Evolutionary conservation across 768 basidiomycete genomes (phyloP), one percentile per base, ranked within the genome.

Genomic region (Leccinum broughii): DNA sequence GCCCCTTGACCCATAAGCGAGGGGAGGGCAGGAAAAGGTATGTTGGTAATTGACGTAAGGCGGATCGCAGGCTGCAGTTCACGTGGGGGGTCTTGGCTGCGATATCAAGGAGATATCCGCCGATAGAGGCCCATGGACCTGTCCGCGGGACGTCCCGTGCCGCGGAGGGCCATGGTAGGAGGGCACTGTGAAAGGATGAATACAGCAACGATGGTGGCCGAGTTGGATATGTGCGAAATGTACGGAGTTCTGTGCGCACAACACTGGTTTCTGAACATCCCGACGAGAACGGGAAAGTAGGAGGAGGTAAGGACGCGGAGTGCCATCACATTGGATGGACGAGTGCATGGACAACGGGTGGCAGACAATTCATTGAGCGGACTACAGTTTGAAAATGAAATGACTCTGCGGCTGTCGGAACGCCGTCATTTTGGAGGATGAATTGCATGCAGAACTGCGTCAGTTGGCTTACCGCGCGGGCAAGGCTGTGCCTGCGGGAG

Each of bases 1-100:
- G 60, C 63, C 70, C 65, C 64, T 66, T 66, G 63, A 62, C 66
- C 69, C 70, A 67, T 64, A 72, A 70, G 68, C 70, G 70, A 71
- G 59, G 51, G 52, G 59, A 62, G 64, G 69, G 71, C 70, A 72
- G 71, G 70, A 56, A 67, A 60, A 51, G 65, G 71, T 65, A 67
- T 72, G 70, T 67, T 62, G 53, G 5, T 9, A 28, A 54, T 63
- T 72, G 71, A 72, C 70, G 70, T 72, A 68, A 72, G 58, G 56
- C 61, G 65, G 60, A 70, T 65, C 61, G 63, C 61, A 61, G 55
- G 51, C 53, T 61, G 66, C 48, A 59, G 2, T 61, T 61, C 66
- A 64, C 66, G 63, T 66, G 68, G 68, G 63, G 14, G 4, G 20
- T 3, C 6, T 49, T 54, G 50, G 60, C 48, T 57, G 58, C 60